Evolutionary conservation across 2,329 filamentous ascomycete species (phyloP).

Genomic region (Diaporthe sp.): DNA sequence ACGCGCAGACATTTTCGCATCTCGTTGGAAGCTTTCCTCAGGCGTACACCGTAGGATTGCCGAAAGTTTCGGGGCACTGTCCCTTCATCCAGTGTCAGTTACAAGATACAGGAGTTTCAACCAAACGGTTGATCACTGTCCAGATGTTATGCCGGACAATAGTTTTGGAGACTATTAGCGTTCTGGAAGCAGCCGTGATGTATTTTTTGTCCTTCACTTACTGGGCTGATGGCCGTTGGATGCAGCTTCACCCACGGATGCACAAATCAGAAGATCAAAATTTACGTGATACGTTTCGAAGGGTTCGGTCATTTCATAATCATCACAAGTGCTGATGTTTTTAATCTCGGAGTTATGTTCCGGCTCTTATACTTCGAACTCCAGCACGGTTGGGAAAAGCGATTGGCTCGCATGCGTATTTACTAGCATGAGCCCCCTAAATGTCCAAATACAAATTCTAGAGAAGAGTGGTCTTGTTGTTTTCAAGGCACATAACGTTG

Average conservation of each 20-base stretch:
- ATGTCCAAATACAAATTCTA: not conserved
- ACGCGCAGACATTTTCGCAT: not conserved
- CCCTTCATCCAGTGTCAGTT: not conserved
- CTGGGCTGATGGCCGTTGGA: no score
- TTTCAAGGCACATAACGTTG: no score
- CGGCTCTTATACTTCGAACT: not conserved
- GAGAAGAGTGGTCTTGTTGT: not conserved
- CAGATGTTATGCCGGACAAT: not conserved
- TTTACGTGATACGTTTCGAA: no score
- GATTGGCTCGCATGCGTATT: not conserved
- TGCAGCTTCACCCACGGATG: no score
- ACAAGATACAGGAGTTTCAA: not conserved
- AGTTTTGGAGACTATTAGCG: no score
- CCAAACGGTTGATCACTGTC: not conserved
- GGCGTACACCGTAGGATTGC: not conserved
- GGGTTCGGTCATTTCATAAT: not conserved
- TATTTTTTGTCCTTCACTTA: no score
- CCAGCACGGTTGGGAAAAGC: not conserved
- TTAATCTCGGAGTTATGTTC: not conserved
- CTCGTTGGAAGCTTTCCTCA: not conserved
- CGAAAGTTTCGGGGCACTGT: not conserved
- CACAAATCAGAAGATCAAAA: no score
- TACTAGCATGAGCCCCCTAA: not conserved
- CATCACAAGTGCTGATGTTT: not conserved
- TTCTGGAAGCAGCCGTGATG: no score